Conservation (phyloP, 1,284 basidiomycete species). For the Sanguinoderma infundibulare region DNA sequence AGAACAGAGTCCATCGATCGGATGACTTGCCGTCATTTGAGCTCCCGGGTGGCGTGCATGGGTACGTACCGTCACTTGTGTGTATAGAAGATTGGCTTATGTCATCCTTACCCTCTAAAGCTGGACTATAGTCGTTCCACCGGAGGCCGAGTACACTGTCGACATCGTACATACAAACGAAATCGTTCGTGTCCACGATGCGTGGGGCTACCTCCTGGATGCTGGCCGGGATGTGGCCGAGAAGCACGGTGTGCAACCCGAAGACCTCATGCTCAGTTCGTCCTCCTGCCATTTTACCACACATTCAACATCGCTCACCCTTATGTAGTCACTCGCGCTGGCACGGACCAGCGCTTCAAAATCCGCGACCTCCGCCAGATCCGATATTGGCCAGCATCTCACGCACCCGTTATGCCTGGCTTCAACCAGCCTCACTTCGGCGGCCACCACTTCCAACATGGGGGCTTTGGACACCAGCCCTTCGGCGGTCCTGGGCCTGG, state of each 20-base stretch:
- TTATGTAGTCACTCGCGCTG: slow-evolving; percentile 30
- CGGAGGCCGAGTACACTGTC: slow-evolving; percentile 41
- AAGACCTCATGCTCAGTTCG: slow-evolving; percentile 51
- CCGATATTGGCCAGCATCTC: slow-evolving; percentile 14
- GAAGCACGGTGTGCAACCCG: slow-evolving; percentile 42
- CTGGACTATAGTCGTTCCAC: slow-evolving; percentile 50
- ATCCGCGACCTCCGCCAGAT: slow-evolving; percentile 23
- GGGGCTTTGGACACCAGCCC: slow-evolving; percentile 6
- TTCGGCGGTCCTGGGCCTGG: slow-evolving; percentile 8
- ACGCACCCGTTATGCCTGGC: not conserved
- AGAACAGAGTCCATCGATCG: slow-evolving; percentile 23
- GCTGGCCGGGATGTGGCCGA: slow-evolving; percentile 39
- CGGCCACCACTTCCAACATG: not conserved
- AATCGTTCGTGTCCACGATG: slow-evolving; percentile 38
- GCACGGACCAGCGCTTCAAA: slow-evolving; percentile 31
- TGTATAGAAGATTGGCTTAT: not conserved
- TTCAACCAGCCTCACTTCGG: not conserved
- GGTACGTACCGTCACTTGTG: slow-evolving; percentile 35
- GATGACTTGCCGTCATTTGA: slow-evolving; percentile 32
- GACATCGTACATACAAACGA: slow-evolving; percentile 41
- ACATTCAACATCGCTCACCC: not conserved
- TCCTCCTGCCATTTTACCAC: not conserved
- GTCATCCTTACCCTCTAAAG: slow-evolving; percentile 34
- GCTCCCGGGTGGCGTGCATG: slow-evolving; percentile 39
- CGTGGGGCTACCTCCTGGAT: slow-evolving; percentile 48